These are phyloP conservation scores for Cinnamomum micranthum DNA, from an alignment of 164 flowering plant genomes.

Conservation along the genomic window DNA sequence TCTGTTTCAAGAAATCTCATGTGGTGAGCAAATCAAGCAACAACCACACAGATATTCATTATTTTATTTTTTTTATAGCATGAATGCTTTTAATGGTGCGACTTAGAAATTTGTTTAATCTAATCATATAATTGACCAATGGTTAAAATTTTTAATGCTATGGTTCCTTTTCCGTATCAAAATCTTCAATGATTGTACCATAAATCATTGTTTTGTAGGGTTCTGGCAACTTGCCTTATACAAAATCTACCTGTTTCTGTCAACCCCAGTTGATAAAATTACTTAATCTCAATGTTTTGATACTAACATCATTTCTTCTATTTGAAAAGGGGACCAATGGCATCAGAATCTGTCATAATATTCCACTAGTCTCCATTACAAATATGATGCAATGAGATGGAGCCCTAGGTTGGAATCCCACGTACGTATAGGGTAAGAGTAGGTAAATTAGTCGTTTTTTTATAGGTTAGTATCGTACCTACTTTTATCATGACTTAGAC, in stretches of 20 bases:
- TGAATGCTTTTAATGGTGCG: too few relatives aligned
- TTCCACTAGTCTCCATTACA: background rate
- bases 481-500: background rate
- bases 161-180: background rate
- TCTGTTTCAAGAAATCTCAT: too few relatives aligned
- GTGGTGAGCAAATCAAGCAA: too few relatives aligned
- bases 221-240: background rate
- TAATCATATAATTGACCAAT: too few relatives aligned
- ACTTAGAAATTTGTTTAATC: too few relatives aligned
- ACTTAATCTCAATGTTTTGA: too few relatives aligned
- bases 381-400: background rate
- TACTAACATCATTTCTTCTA: background rate
- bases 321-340: too few relatives aligned
- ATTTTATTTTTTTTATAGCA: too few relatives aligned
- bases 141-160: background rate
- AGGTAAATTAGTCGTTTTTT: conserved; percentile 1
- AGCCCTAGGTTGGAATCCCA: background rate
- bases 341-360: background rate
- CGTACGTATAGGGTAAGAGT: background rate
- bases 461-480: background rate
- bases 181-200: background rate
- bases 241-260: too few relatives aligned
- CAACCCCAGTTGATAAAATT: background rate
- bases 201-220: background rate
- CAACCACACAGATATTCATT: too few relatives aligned